Conservation (phyloP, 2,329 filamentous ascomycete species). For the Didymella segeticola region DNA sequence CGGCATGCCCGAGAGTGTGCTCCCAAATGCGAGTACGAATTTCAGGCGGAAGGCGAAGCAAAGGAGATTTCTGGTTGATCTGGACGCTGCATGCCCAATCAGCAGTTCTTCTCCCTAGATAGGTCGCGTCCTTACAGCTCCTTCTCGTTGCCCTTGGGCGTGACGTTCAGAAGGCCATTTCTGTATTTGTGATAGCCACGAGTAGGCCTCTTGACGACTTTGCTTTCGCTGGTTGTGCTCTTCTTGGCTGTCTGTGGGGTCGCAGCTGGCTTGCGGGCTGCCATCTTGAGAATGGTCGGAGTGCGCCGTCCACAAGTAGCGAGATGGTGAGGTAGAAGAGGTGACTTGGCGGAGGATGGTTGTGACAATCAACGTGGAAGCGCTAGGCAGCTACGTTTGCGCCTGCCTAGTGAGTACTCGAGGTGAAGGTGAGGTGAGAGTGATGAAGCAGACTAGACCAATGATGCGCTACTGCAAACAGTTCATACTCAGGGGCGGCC, state of each 20-base stretch:
- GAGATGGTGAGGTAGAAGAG: background rate
- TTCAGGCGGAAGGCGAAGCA: slow-evolving; percentile 24
- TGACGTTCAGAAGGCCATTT: background rate
- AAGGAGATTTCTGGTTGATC: slow-evolving; percentile 15
- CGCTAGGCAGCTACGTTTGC: background rate
- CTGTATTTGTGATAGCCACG: slow-evolving; percentile 1
- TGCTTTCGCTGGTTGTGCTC: background rate
- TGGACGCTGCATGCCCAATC: slow-evolving; percentile 8
- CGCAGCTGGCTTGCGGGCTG: background rate
- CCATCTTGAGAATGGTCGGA: background rate
- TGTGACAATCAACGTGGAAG: background rate
- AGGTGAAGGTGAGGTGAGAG: background rate
- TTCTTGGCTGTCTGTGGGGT: background rate
- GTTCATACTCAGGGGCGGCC: too few relatives aligned
- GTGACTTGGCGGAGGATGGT: background rate
- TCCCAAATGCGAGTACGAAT: slow-evolving; percentile 25
- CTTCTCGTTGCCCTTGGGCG: background rate
- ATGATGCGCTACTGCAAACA: too few relatives aligned
- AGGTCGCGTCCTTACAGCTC: background rate
- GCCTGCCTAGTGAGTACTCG: background rate
- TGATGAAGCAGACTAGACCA: too few relatives aligned
- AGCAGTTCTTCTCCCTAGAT: background rate
- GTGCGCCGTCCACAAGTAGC: background rate
- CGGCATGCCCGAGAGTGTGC: slow-evolving; percentile 16
- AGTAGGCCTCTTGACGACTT: background rate